Conservation (phyloP, 2,329 filamentous ascomycete species). For the Didymella exigua region DNA sequence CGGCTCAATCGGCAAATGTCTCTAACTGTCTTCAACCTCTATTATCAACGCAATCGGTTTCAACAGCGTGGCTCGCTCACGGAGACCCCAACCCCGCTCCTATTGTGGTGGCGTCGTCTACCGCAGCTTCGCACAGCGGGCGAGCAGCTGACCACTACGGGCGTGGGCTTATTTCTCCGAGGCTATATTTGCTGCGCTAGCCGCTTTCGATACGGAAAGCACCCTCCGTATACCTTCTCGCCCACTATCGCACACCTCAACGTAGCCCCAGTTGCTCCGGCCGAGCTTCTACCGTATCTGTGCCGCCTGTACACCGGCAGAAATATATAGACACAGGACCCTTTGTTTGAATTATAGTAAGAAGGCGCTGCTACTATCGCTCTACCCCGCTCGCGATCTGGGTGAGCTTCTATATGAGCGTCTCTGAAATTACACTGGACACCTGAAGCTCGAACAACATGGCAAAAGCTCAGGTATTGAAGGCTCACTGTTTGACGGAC, state of each 20-base stretch:
- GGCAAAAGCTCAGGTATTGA: conserved; percentile 31
- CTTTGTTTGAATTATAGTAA: conserved; percentile 7
- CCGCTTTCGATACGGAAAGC: neutral
- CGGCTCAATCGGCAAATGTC: conserved; percentile 7
- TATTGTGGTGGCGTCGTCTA: neutral
- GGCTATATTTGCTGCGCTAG: neutral
- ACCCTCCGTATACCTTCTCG: conserved; percentile 6
- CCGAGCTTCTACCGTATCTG: conserved; percentile 10
- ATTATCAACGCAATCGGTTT: conserved; percentile 2
- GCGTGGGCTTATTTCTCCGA: conserved; percentile 2
- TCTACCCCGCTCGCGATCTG: conserved; percentile 12
- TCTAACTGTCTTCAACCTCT: neutral
- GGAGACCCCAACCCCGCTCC: conserved; percentile 10
- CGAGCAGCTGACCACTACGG: neutral
- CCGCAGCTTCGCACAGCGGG: neutral
- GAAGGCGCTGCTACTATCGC: neutral
- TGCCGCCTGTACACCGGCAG: conserved; percentile 11
- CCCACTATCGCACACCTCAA: conserved; percentile 6
- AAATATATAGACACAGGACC: conserved; percentile 3
- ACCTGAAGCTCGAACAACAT: conserved; percentile 23
- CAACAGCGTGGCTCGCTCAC: conserved; percentile 5
- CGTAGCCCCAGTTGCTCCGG: conserved; percentile 3
- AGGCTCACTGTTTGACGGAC: conserved; percentile 41
- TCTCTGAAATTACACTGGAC: neutral
- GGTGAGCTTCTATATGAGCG: neutral